Percentiles rank a stretch among this genome's conserved stretches.
Evolutionary conservation across 106 monocot species (phyloP).

Genomic region (Cymbidium sinense): DNA sequence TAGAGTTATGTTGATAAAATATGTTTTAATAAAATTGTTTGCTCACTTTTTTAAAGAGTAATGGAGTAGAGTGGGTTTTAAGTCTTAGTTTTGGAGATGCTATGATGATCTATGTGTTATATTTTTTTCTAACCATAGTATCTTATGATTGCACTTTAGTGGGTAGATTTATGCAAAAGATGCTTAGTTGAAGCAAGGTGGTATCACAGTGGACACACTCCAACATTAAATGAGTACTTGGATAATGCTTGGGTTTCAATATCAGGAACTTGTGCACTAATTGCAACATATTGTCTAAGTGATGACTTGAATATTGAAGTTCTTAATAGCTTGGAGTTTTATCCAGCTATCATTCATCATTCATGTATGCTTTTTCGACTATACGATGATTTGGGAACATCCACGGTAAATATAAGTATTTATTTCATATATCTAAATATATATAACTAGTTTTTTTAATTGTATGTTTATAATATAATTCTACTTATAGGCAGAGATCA

Average conservation of each 20-base stretch:
- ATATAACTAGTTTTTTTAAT: neutral
- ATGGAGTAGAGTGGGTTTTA: no score
- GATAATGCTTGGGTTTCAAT: constrained; percentile 22
- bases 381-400: constrained; percentile 25
- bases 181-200: constrained; percentile 22
- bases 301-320: constrained; percentile 2
- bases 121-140: neutral
- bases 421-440: neutral
- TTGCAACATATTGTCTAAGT: neutral
- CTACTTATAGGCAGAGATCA: constrained; percentile 3
- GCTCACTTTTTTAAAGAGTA: no score
- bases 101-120: neutral
- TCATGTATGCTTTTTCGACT: constrained; percentile 9
- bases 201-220: constrained; percentile 11
- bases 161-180: constrained; percentile 20
- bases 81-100: no score
- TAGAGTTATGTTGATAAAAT: no score
- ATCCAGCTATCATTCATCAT: neutral
- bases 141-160: constrained; percentile 3
- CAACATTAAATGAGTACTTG: constrained; percentile 25
- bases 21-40: no score
- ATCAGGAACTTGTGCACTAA: neutral
- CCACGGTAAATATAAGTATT: neutral
- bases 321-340: constrained; percentile 1
- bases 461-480: neutral